A percentile compares a stretch with the other conserved stretches of the same genome.
Conservation (phyloP, 306 rosid genomes). For the Rubus idaeus region DNA sequence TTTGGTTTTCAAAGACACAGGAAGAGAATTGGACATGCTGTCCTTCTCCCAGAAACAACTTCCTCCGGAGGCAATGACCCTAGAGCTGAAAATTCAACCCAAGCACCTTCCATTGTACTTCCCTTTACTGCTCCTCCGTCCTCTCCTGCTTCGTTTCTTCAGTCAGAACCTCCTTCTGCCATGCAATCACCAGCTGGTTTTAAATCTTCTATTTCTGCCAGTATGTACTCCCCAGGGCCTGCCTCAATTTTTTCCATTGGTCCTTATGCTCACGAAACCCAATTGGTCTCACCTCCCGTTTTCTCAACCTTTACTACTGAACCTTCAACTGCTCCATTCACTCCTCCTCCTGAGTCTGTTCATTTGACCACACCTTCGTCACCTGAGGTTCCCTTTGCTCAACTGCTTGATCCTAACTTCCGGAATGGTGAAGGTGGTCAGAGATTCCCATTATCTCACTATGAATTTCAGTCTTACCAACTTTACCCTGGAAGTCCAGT, state of each 20-base stretch:
- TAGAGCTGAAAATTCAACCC: conserved; percentile 47
- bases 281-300: conserved; percentile 88
- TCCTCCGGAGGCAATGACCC: conserved; percentile 32
- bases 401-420: conserved; percentile 59
- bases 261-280: conserved; percentile 89
- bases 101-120: conserved; percentile 43
- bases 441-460: conserved; percentile 64
- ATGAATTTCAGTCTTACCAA: conserved; percentile 84
- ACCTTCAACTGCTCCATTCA: conserved; percentile 95
- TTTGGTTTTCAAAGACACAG: conserved; percentile 62
- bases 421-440: conserved; percentile 50
- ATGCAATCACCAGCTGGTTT: conserved; percentile 69
- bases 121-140: conserved; percentile 96
- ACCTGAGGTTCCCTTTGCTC: conserved; percentile 98
- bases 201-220: conserved; percentile 59
- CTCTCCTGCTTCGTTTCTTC: conserved; percentile 90
- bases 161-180: conserved; percentile 89
- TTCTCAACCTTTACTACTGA: conserved; percentile 83
- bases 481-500: conserved; percentile 94
- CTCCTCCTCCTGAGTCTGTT: conserved; percentile 88
- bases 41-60: conserved; percentile 61
- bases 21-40: conserved; percentile 77
- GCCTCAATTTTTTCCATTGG: conserved; percentile 89
- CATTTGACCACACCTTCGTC: conserved; percentile 96
- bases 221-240: conserved; percentile 94